These are phyloP conservation scores for Plasmodium knowlesi DNA, from an alignment of 169 alveolate species.

Conservation along the genomic window DNA sequence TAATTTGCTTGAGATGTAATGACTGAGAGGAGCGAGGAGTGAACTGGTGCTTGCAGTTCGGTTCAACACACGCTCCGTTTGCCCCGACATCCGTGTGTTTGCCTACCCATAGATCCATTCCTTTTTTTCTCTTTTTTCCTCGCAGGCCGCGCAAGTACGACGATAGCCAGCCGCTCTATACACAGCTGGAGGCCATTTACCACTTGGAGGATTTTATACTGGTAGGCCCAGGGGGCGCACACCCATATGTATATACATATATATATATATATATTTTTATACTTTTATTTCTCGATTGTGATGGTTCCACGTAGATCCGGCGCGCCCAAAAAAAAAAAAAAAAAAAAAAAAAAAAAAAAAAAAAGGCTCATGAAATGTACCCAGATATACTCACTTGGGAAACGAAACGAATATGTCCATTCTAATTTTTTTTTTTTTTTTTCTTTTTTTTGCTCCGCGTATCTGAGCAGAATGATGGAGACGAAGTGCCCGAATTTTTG, in stretches of 20 bases:
- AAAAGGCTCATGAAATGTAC: background rate
- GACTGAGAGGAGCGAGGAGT: background rate
- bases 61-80: background rate
- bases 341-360: background rate
- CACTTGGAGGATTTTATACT: slow-evolving; percentile 90
- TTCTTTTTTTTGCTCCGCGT: background rate
- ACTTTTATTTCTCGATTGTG: background rate
- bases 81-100: background rate
- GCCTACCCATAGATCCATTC: background rate
- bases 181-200: slow-evolving; percentile 92
- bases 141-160: slow-evolving; percentile 78
- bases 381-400: too few species aligned
- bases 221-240: slow-evolving; percentile 79
- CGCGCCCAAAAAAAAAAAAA: background rate
- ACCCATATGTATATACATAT: background rate
- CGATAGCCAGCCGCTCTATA: slow-evolving; percentile 84
- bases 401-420: too few species aligned
- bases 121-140: background rate
- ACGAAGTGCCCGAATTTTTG: slow-evolving; percentile 84
- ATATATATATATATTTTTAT: background rate
- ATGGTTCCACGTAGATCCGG: background rate
- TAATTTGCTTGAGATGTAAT: slow-evolving; percentile 77
- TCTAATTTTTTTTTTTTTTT: background rate
- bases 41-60: background rate
- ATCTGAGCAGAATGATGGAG: slow-evolving; percentile 77